Evolutionary conservation across 352 stramenopile species (phyloP).

Genomic region (Phytophthora macrochlamydospora): DNA sequence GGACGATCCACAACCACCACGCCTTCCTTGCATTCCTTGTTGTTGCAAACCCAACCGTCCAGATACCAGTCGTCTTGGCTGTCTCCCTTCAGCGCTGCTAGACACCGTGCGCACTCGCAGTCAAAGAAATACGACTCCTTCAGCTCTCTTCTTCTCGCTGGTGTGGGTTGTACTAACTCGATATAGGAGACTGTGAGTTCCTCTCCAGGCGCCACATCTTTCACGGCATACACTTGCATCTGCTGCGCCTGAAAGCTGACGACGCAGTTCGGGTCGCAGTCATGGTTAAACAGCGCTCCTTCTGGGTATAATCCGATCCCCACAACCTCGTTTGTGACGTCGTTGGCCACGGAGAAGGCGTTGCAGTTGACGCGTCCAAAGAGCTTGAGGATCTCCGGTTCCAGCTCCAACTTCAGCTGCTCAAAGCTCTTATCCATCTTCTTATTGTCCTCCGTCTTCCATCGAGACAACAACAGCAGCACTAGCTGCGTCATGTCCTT

Average conservation of each 20-base stretch:
- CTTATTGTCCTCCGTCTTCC: conserved; percentile 34
- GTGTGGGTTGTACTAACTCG: conserved; percentile 64
- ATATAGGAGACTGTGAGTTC: conserved; percentile 80
- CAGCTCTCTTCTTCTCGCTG: conserved; percentile 38
- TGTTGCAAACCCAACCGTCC: conserved; percentile 37
- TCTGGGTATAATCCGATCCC: conserved; percentile 71
- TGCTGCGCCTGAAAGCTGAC: conserved; percentile 59
- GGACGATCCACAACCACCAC: conserved; percentile 17
- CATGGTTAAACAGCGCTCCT: conserved; percentile 78
- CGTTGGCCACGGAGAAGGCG: conserved; percentile 70
- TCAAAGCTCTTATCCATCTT: conserved; percentile 20
- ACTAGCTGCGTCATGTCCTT: conserved; percentile 69
- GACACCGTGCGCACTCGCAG: conserved; percentile 51
- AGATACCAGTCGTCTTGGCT: conserved; percentile 46
- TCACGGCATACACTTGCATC: conserved; percentile 57
- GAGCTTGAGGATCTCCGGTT: conserved; percentile 46
- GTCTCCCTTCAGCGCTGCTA: conserved; percentile 6
- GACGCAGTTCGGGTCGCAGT: conserved; percentile 75
- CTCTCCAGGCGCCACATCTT: conserved; percentile 42
- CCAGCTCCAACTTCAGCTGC: conserved; percentile 28
- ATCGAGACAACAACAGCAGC: conserved; percentile 52
- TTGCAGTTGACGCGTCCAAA: conserved; percentile 85
- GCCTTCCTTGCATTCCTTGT: conserved; percentile 22
- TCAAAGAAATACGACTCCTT: conserved; percentile 74
- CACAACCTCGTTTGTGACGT: conserved; percentile 44